Conservation (phyloP, 2,329 filamentous ascomycete genomes). For the Balansia obtecta region DNA sequence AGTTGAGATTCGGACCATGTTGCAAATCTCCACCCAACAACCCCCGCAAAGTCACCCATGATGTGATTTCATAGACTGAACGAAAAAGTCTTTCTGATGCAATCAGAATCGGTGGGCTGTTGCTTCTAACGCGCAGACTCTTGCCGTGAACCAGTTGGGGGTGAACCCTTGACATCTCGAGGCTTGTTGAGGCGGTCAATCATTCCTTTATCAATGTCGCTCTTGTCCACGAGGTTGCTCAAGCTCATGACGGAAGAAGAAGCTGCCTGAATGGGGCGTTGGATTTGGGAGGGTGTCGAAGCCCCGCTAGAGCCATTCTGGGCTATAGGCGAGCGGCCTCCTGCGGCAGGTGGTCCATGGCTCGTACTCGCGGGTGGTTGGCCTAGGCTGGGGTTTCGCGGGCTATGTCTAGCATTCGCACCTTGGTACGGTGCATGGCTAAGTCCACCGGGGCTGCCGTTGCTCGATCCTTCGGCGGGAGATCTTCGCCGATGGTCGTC, state of each 20-base stretch:
- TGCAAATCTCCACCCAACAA: too few relatives aligned
- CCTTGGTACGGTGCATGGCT: constrained; percentile 26
- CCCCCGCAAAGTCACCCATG: not conserved
- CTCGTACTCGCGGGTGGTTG: constrained; percentile 9
- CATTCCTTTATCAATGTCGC: constrained; percentile 44
- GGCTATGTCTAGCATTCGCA: constrained; percentile 23
- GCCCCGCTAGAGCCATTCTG: constrained; percentile 24
- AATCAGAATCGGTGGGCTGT: not conserved
- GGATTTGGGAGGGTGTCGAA: constrained; percentile 20
- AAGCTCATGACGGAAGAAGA: constrained; percentile 38
- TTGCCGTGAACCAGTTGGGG: not conserved
- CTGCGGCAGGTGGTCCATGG: constrained; percentile 17
- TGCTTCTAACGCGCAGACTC: constrained; percentile 6
- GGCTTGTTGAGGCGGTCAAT: constrained; percentile 36
- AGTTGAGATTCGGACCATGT: not conserved
- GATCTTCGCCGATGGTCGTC: constrained; percentile 39
- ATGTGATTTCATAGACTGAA: not conserved
- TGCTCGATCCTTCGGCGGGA: constrained; percentile 35
- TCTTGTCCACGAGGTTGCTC: constrained; percentile 37
- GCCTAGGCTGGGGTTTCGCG: constrained; percentile 24
- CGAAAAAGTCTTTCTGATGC: too few relatives aligned
- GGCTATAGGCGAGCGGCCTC: constrained; percentile 24
- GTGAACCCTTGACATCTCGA: constrained; percentile 9
- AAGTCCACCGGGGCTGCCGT: constrained; percentile 32
- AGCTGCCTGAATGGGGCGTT: constrained; percentile 11